phyloP scores from a whole-genome alignment of 768 basidiomycete species.

The Pleurotus tuber-regium region DNA sequence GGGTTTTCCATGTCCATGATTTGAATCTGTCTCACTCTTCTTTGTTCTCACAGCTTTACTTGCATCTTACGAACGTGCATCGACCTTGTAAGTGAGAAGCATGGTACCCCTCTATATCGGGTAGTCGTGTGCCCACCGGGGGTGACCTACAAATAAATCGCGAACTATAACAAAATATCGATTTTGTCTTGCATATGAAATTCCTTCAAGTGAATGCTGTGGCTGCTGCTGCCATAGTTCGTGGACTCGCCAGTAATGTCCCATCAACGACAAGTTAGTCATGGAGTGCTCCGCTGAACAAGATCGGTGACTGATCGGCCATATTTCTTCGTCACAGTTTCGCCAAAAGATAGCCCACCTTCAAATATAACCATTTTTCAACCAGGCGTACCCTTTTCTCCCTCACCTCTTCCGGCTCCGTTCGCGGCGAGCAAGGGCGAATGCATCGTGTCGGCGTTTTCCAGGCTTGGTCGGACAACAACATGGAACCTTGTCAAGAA shows the following conservation, averaged over 20 bases:
- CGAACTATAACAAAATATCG: too few species aligned
- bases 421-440: conserved; percentile 4
- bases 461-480: conserved; percentile 1
- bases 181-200: too few species aligned
- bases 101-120: not conserved
- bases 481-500: conserved; percentile 4
- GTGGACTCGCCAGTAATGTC: not conserved
- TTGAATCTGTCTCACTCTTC: too few species aligned
- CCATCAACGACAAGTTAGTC: not conserved
- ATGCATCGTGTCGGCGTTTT: conserved; percentile 8
- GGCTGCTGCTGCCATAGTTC: too few species aligned
- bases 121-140: not conserved
- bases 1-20: too few species aligned
- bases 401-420: not conserved
- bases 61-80: not conserved
- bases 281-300: too few species aligned
- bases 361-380: not conserved
- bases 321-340: not conserved
- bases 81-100: not conserved
- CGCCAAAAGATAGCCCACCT: not conserved
- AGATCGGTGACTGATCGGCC: too few species aligned
- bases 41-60: not conserved
- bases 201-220: too few species aligned
- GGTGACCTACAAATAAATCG: too few species aligned
- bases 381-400: not conserved